Conservation (phyloP, 441 rosid genomes). For the Arabidopsis lyrata region DNA sequence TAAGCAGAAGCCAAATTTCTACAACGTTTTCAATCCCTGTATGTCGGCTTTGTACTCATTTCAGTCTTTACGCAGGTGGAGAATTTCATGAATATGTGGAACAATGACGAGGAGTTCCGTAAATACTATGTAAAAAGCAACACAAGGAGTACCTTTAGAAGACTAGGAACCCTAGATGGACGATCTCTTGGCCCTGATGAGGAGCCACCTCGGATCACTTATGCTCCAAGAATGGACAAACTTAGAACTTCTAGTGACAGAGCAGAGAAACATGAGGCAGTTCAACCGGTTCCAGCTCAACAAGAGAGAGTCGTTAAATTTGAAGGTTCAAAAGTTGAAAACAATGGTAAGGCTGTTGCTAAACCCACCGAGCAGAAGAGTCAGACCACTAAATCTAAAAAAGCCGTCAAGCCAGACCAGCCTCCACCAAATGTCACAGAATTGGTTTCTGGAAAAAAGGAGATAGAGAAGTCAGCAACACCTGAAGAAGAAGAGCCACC, state of each 20-base stretch:
- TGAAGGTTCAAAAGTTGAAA: conserved; percentile 48
- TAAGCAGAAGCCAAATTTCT: conserved; percentile 37
- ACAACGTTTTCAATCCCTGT: neutral
- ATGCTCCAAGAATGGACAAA: conserved; percentile 49
- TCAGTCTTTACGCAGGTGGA: conserved; percentile 62
- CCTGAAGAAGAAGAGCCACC: conserved; percentile 54
- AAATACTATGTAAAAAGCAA: conserved; percentile 68
- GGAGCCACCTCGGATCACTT: conserved; percentile 61
- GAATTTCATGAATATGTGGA: conserved; percentile 73
- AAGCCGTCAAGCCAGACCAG: conserved; percentile 50
- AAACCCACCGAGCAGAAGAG: conserved; percentile 55
- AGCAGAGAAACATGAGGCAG: conserved; percentile 48
- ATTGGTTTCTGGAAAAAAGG: conserved; percentile 51
- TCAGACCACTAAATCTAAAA: conserved; percentile 51
- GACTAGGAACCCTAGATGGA: conserved; percentile 84
- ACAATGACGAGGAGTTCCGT: conserved; percentile 69
- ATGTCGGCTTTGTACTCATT: conserved; percentile 38
- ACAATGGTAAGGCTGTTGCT: conserved; percentile 33
- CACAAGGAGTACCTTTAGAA: conserved; percentile 64
- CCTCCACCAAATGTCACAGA: conserved; percentile 39
- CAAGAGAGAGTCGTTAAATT: conserved; percentile 41
- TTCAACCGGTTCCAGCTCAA: conserved; percentile 45
- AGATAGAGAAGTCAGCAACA: conserved; percentile 48
- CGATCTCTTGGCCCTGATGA: conserved; percentile 89
- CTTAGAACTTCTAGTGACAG: conserved; percentile 47